Evolutionary conservation across 2,329 filamentous ascomycete species (phyloP).

Genomic region (Pseudogymnoascus sp.): DNA sequence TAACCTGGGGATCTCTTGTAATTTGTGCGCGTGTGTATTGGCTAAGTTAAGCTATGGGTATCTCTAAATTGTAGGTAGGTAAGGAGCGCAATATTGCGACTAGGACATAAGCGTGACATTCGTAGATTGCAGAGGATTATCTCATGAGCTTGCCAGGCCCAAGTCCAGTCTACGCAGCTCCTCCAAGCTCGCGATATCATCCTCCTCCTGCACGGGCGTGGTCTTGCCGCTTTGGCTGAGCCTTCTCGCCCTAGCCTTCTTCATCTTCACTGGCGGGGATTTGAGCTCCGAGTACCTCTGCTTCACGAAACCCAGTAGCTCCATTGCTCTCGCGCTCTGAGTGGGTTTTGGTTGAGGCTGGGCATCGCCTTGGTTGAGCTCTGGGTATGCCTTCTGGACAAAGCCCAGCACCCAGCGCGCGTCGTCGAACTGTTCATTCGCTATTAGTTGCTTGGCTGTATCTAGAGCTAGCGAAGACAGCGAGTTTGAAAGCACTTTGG

Average conservation of each 20-base stretch:
- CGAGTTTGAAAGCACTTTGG: background rate
- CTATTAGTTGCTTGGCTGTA: conserved; percentile 20
- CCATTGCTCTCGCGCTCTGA: conserved; percentile 21
- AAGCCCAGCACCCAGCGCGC: conserved; percentile 23
- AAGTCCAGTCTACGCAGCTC: background rate
- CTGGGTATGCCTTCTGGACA: conserved; percentile 18
- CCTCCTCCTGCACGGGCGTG: conserved; percentile 13
- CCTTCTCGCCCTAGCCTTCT: background rate
- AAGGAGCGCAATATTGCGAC: too few species aligned
- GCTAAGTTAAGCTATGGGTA: background rate
- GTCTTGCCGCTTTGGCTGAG: conserved; percentile 44
- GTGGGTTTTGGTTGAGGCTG: conserved; percentile 14
- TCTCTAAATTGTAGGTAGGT: background rate
- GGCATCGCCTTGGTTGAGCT: conserved; percentile 17
- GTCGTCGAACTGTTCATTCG: conserved; percentile 17
- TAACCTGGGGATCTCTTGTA: background rate
- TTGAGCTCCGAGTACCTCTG: background rate
- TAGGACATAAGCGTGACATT: background rate
- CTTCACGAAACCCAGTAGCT: conserved; percentile 19
- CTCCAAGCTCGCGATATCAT: background rate
- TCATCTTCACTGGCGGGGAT: background rate
- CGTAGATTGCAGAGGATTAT: background rate
- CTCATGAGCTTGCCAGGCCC: background rate
- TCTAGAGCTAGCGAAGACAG: conserved; percentile 16
- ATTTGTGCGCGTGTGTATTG: background rate